Conservation (phyloP, 352 stramenopile genomes). For the Pythium guiyangense region DNA sequence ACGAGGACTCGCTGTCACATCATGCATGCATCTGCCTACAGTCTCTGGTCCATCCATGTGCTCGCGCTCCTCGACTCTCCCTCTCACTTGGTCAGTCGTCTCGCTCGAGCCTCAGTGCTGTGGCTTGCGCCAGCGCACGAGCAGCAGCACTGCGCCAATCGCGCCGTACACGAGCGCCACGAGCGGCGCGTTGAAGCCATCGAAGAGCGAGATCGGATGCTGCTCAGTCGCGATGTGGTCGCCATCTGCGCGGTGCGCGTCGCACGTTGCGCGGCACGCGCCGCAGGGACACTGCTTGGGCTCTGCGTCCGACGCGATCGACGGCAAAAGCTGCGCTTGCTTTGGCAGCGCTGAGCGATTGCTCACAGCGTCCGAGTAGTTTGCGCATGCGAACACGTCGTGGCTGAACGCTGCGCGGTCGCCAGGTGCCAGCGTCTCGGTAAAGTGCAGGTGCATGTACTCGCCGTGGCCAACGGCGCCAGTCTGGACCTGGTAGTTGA, state of each 20-base stretch:
- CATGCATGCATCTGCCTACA: no score
- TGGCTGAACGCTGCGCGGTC: slow-evolving; percentile 37
- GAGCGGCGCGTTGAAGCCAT: slow-evolving; percentile 59
- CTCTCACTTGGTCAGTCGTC: background rate
- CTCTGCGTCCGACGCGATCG: slow-evolving; percentile 41
- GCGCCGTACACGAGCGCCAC: slow-evolving; percentile 56
- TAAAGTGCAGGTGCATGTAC: slow-evolving; percentile 79
- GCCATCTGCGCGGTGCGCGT: slow-evolving; percentile 27
- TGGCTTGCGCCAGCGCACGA: slow-evolving; percentile 36
- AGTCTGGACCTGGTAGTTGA: slow-evolving; percentile 89
- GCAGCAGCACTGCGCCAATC: slow-evolving; percentile 29
- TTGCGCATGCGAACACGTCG: slow-evolving; percentile 62
- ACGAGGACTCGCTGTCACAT: no score
- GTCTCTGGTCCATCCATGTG: no score
- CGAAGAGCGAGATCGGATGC: slow-evolving; percentile 64
- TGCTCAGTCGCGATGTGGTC: slow-evolving; percentile 46
- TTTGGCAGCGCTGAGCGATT: slow-evolving; percentile 34
- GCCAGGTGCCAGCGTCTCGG: slow-evolving; percentile 1
- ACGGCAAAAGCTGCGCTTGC: slow-evolving; percentile 63
- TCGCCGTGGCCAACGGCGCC: slow-evolving; percentile 85
- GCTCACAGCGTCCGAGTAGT: slow-evolving; percentile 62
- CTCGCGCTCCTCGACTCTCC: no score
- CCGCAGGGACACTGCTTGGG: slow-evolving; percentile 76
- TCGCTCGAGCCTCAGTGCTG: slow-evolving; percentile 10
- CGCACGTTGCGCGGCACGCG: slow-evolving; percentile 62